Evolutionary conservation across 1,284 basidiomycete species (phyloP), one percentile per base, ranked within the genome.

Genomic region (Agroathelia rolfsii): DNA sequence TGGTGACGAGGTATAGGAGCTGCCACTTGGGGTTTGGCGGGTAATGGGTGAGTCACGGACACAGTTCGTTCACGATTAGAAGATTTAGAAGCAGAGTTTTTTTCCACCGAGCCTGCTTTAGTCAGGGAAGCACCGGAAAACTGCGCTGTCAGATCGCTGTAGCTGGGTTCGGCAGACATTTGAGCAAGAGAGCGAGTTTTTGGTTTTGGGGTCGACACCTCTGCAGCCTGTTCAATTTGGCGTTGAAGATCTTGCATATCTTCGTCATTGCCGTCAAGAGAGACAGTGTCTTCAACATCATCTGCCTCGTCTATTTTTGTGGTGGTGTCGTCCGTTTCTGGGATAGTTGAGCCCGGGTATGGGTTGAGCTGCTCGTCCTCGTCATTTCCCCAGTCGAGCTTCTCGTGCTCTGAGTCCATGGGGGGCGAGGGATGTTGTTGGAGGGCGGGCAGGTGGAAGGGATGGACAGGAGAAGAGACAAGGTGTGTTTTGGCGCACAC

Each of bases 361-460:
- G 16, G 14, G 11, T 47, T 45, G 38, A 54, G 51, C 28, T 45
- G 48, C 42, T 75, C 72, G 37, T 79, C 73, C 31, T 81, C 80
- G 38, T 78, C 79, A 46, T 77, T 69, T 20, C 73, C 76, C 81
- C 81, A 84, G 56, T 84, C 80, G 22, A 83, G 60, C 21, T 69
- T 56, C 48, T 84, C 80, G 25, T 55, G 58, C 36, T 84, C 79
- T 46, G 78, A 75, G 43, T 70, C 74, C 78, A 81, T 81, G 43
- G 32, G 38, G 38, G 28, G 41, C 30, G 32, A 38, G 41, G 41
- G 39, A 42, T 38, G 35, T 30, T 35, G 18, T 11, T 37, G 36
- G 39, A 28, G 38, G 32, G 38, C 27, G 37, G 30, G 36, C 32
- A 32, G 28, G 41, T 31, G 32, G 38, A 41, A 40, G 39, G 42